Conservation (phyloP, 2,329 filamentous ascomycete species). For the Pyrenochaeta sp. region DNA sequence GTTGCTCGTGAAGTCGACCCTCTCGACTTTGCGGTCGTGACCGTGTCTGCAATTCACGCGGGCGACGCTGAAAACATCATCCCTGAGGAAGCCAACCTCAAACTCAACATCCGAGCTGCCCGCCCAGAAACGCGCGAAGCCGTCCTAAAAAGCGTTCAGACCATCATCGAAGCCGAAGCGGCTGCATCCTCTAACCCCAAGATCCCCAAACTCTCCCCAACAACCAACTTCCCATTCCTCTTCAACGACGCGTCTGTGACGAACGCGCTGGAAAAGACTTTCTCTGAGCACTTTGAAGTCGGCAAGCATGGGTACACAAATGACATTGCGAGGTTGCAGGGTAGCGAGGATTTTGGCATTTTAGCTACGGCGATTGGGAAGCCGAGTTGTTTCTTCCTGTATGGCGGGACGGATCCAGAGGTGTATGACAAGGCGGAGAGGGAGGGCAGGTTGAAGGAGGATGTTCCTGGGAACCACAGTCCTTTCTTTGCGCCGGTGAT, state of each 20-base stretch:
- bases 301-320: slow-evolving; percentile 42
- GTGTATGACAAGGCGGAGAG: slow-evolving; percentile 59
- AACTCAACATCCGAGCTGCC: slow-evolving; percentile 62
- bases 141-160: slow-evolving; percentile 57
- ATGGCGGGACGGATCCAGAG: slow-evolving; percentile 61
- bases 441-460: slow-evolving; percentile 55
- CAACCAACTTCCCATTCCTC: slow-evolving; percentile 56
- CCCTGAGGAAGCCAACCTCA: slow-evolving; percentile 61
- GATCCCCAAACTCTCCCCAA: slow-evolving; percentile 53
- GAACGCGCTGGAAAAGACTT: slow-evolving; percentile 52
- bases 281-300: slow-evolving; percentile 55
- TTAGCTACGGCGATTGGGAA: slow-evolving; percentile 59
- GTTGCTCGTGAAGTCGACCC: slow-evolving; percentile 63
- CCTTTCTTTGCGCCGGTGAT: slow-evolving; percentile 66
- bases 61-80: slow-evolving; percentile 69
- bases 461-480: slow-evolving; percentile 66
- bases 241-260: slow-evolving; percentile 61
- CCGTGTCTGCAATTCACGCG: slow-evolving; percentile 65
- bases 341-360: slow-evolving; percentile 66
- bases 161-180: slow-evolving; percentile 65
- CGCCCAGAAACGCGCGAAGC: slow-evolving; percentile 55
- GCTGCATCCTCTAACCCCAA: slow-evolving; percentile 55
- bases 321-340: slow-evolving; percentile 52
- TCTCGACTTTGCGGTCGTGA: slow-evolving; percentile 63
- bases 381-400: slow-evolving; percentile 64